Base-by-base conservation (phyloP, 2,329 filamentous ascomycete genomes). In the Pleurostoma richardsiae region DNA sequence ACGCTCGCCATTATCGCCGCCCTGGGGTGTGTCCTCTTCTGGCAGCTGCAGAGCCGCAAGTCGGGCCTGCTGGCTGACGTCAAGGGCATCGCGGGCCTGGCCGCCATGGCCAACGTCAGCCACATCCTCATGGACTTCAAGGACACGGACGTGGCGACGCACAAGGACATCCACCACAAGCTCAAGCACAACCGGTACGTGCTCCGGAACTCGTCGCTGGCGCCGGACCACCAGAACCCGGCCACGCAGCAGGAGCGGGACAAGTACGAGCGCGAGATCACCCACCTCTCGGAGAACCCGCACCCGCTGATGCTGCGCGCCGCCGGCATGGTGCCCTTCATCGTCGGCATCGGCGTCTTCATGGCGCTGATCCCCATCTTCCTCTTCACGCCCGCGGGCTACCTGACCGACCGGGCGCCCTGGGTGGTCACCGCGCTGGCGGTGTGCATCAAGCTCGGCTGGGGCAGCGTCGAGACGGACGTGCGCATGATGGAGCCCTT, bases 401-500 rank as follows among this genome's bases (percentile, higher is more conserved):
- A 72, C 4, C 59, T 86, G 6, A 80, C 81, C 2, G 76, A 85
- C 47, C 78, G 77, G 51, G 73, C 80, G 2, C 81, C 85, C 0
- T 88, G 82, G 75, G 66, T 83, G 6, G 66, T 88, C 30, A 89
- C 86, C 0, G 73, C 76, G 3, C 58, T 87, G 5, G 82, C 85
- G 2, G 83, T 88, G 26, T 64, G 73, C 47, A 76, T 89, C 56
- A 88, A 87, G 62, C 72, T 88, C 27, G 69, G 76, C 41, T 90
- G 85, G 85, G 77, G 77, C 50, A 78, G 80, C 3, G 71, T 89
- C 50, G 86, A 89, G 57, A 83, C 79, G 47, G 78, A 82, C 29
- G 74, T 88, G 41, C 82, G 85, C 39, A 83, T 88, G 74, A 80
- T 88, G 63, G 84, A 89, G 61, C 86, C 86, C 2, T 90, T 86